Percentiles rank a stretch among this genome's conserved stretches.
Evolutionary conservation across 148 eudicot species (phyloP).

Genomic region (Chenopodium berlandieri): DNA sequence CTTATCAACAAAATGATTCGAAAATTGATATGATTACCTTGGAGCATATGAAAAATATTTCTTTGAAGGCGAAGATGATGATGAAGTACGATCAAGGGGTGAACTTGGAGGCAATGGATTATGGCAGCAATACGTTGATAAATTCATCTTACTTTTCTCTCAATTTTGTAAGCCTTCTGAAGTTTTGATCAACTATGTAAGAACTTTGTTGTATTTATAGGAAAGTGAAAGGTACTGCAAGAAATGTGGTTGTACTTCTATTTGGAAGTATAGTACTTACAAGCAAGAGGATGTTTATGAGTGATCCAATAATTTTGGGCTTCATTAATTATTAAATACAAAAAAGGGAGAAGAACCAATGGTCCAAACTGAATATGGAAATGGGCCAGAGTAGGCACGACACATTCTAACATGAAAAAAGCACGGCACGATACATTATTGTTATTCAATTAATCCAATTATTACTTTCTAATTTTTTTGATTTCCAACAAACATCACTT

Average conservation of each 20-base stretch:
- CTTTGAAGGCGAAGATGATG: conserved; percentile 25
- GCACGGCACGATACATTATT: no score
- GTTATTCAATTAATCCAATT: no score
- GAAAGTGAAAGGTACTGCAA: conserved; percentile 4
- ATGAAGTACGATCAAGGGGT: conserved; percentile 18
- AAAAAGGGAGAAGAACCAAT: not conserved
- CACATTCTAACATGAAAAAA: no score
- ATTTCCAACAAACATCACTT: no score
- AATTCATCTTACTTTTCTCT: conserved; percentile 28
- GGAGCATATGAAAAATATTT: not conserved
- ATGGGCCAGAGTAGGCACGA: no score
- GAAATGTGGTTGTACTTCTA: conserved; percentile 6
- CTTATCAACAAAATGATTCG: not conserved
- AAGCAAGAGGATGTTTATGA: not conserved
- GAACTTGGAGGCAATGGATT: conserved; percentile 35
- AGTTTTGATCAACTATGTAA: no score
- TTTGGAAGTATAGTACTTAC: not conserved
- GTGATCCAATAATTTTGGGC: not conserved
- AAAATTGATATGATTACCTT: conserved; percentile 30
- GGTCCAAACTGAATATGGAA: no score
- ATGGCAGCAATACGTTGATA: conserved; percentile 42
- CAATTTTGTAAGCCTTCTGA: not conserved
- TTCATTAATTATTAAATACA: not conserved
- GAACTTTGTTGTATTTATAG: not conserved
- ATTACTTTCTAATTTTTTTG: no score